Conservation (phyloP, 805 yeast genomes). For the Saccharomycopsis sp. region DNA sequence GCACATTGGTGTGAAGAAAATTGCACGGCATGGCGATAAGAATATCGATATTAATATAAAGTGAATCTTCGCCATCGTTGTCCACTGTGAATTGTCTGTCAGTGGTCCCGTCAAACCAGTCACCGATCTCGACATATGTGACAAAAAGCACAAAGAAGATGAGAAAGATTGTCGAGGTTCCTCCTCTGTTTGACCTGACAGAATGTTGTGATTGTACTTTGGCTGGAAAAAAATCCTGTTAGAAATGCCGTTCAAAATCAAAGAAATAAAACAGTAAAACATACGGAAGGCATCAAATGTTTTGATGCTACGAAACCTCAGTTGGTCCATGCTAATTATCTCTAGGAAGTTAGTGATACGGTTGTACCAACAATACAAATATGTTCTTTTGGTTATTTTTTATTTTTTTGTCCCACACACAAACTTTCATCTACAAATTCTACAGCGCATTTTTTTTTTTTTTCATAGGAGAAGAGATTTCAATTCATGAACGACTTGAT, state of each 20-base stretch:
- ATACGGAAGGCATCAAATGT: constrained; percentile 67
- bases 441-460: no score
- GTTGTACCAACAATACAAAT: no score
- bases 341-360: neutral
- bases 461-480: no score
- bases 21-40: constrained; percentile 81
- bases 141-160: constrained; percentile 55
- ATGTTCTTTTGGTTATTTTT: no score
- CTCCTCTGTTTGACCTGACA: constrained; percentile 70
- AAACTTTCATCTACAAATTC: no score
- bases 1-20: constrained; percentile 60
- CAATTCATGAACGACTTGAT: no score
- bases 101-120: constrained; percentile 71
- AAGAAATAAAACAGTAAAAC: constrained; percentile 23
- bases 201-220: constrained; percentile 63
- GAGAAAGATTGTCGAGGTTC: constrained; percentile 58
- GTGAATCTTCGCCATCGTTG: constrained; percentile 41
- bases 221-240: constrained; percentile 32
- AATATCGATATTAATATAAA: constrained; percentile 70
- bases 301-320: constrained; percentile 28
- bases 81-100: constrained; percentile 76
- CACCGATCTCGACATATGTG: constrained; percentile 79
- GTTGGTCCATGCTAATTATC: neutral
- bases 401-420: no score
- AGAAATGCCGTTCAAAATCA: neutral